These are phyloP conservation scores for Mycosphaerella arachidis DNA, from an alignment of 2,329 filamentous ascomycete genomes.

Conservation along the genomic window DNA sequence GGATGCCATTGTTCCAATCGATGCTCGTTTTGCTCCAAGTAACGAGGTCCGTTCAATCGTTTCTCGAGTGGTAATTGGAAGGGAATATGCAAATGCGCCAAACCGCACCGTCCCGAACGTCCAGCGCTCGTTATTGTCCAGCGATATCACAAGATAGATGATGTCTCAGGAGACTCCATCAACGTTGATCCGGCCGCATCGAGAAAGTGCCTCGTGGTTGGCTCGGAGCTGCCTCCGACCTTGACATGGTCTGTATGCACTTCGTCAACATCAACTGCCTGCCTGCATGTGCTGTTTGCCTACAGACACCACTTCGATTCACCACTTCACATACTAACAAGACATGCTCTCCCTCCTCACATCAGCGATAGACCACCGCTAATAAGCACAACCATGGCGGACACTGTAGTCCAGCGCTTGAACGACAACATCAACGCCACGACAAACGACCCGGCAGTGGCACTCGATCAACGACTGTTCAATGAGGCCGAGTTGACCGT, in stretches of 20 bases:
- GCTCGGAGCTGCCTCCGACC: not conserved
- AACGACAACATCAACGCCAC: constrained; percentile 16
- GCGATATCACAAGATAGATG: not conserved
- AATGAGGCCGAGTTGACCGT: constrained; percentile 48
- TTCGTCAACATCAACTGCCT: constrained; percentile 1
- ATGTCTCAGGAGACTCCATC: not conserved
- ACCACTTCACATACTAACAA: not conserved
- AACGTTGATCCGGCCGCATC: not conserved
- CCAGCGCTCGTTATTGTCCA: not conserved
- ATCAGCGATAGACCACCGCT: not conserved
- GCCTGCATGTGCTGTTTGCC: not conserved
- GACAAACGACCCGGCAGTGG: constrained; percentile 12
- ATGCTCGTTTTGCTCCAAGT: too few species aligned
- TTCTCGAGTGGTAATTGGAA: not conserved
- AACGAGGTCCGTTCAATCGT: not conserved
- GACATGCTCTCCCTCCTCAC: not conserved
- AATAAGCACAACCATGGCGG: constrained; percentile 10
- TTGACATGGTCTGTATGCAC: not conserved
- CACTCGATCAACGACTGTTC: constrained; percentile 47
- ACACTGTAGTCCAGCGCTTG: constrained; percentile 13
- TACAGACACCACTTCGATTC: not conserved
- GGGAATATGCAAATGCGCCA: not conserved
- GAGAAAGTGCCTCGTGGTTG: not conserved
- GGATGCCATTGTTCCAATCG: constrained; percentile 50
- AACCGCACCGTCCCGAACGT: not conserved